Base-by-base conservation (phyloP, 768 basidiomycete genomes). In the Leccinum uliginosum region DNA sequence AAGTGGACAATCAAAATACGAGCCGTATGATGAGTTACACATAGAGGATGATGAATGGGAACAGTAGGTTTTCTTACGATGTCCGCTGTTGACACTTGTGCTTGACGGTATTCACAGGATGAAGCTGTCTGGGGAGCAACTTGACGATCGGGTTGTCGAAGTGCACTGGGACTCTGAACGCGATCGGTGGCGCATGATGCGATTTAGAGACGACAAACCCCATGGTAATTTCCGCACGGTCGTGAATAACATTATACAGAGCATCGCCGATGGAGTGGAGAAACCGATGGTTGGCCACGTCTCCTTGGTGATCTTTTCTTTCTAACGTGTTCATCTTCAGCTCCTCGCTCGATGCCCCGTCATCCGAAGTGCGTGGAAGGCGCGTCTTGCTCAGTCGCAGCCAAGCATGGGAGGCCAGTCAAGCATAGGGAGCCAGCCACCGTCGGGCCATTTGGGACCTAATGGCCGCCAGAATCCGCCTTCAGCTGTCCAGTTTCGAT, bases 1-100 rank as follows among this genome's bases (percentile, higher is more conserved):
- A 38, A 71, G 76, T 19, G 76, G 80, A 26, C 71, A 71, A 19
- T 59, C 79, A n/a, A 79, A 72, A 24, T 94, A 96, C 65, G 91
- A 93, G 62, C 83, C 78, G 58, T 97, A 86, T 67, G 97, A 99
- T 68, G 78, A 82, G 47, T 82, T 99, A 81, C 80, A 85, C 57
- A 84, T 98, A 11, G 82, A 83, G 1, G 93, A 98, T 65, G 85
- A 85, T 4, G 93, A 97, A 70, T 99, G 97, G 97, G 93, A 95
- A 71, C 76, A 71, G 95, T 96, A 64, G 63, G 92, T 78, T 54
- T 45, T 49, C 45, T 14, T 30, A 19, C 47, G 12, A 26, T 40
- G 44, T 53, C 21, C 51, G 9, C 27, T 43, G 9, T 52, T 24
- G n/a, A 57, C 27, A 43, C 49, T 12, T 34, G 24, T 56, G 23